Evolutionary conservation across 2,329 filamentous ascomycete species (phyloP).

Genomic region (Phyllosticta citribraziliensis): DNA sequence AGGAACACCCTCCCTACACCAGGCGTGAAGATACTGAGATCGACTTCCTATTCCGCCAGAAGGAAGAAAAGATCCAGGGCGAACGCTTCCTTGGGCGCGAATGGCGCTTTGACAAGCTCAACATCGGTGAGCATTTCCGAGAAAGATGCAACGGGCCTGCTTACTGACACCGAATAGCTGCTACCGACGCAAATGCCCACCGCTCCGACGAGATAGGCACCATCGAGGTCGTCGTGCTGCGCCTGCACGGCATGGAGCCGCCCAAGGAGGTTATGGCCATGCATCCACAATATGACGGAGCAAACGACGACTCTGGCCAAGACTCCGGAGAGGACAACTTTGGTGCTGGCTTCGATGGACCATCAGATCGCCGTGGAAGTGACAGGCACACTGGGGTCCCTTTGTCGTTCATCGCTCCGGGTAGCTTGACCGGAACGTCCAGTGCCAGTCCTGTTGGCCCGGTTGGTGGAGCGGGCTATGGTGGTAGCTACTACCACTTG

Average conservation of each 20-base stretch:
- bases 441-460: background rate
- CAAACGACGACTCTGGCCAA: background rate
- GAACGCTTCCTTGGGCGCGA: slow-evolving; percentile 41
- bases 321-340: background rate
- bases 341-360: background rate
- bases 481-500: background rate
- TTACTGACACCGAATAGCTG: background rate
- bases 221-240: slow-evolving; percentile 39
- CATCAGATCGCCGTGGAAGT: background rate
- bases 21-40: slow-evolving; percentile 39
- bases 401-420: background rate
- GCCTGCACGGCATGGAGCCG: slow-evolving; percentile 26
- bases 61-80: slow-evolving; percentile 39
- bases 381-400: background rate
- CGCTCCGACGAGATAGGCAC: slow-evolving; percentile 33
- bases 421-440: background rate
- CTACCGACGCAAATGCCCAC: slow-evolving; percentile 24
- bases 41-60: slow-evolving; percentile 43
- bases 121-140: slow-evolving; percentile 31
- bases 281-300: background rate
- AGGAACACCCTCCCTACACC: background rate
- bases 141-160: background rate
- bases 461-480: background rate
- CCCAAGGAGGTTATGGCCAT: background rate
- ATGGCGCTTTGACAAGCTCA: slow-evolving; percentile 44